phyloP scores from a whole-genome alignment of 352 stramenopile genomes.

The Phytophthora chlamydospora region DNA sequence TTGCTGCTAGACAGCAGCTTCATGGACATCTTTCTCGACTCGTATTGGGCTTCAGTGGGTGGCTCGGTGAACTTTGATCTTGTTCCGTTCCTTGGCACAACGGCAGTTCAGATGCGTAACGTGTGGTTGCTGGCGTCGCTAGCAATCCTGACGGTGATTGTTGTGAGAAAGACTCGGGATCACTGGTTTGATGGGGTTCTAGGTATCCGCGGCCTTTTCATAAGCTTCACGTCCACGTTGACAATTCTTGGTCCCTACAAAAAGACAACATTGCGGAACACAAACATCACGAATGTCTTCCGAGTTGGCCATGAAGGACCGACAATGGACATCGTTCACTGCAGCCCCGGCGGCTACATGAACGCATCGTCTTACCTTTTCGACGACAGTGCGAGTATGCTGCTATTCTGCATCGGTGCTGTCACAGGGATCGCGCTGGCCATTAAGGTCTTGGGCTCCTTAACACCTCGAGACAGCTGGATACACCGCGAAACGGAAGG shows the following conservation, averaged over 20 bases:
- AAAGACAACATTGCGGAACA: conserved; percentile 19
- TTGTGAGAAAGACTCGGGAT: conserved; percentile 6
- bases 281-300: conserved; percentile 21
- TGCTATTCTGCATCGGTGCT: conserved; percentile 19
- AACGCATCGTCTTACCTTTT: conserved; percentile 27
- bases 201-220: conserved; percentile 38
- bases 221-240: conserved; percentile 40
- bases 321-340: conserved; percentile 12
- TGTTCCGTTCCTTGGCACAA: conserved; percentile 35
- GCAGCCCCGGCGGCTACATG: conserved; percentile 6
- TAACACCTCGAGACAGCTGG: neutral
- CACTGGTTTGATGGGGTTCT: conserved; percentile 19
- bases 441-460: neutral
- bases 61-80: conserved; percentile 28
- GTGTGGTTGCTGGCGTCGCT: conserved; percentile 51
- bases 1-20: conserved; percentile 52
- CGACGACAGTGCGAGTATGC: conserved; percentile 23
- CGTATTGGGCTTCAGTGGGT: conserved; percentile 40
- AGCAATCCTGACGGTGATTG: conserved; percentile 26
- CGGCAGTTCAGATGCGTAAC: conserved; percentile 51
- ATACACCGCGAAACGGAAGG: conserved; percentile 6
- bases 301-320: conserved; percentile 1
- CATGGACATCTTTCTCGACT: conserved; percentile 44
- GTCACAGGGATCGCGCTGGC: conserved; percentile 2
- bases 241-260: conserved; percentile 44